phyloP scores from a whole-genome alignment of 805 yeast genomes.

The Wickerhamomyces xylosicus region DNA sequence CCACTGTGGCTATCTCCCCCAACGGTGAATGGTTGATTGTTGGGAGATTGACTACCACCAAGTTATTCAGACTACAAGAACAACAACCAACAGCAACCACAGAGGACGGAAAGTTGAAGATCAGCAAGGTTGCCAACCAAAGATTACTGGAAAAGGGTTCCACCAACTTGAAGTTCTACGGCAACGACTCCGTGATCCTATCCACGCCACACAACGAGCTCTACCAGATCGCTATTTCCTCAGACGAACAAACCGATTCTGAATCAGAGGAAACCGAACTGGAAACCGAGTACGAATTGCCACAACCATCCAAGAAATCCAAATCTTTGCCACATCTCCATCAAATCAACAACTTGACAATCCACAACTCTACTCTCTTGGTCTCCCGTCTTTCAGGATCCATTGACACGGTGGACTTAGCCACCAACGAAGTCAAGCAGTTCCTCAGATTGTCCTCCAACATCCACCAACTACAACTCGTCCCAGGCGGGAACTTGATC shows the following conservation, averaged over 20 bases:
- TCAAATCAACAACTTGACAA: slow-evolving; percentile 41
- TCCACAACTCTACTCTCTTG: slow-evolving; percentile 38
- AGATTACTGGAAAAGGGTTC: slow-evolving; percentile 39
- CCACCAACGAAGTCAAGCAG: slow-evolving; percentile 22
- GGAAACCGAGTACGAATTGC: slow-evolving; percentile 25
- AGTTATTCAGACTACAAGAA: slow-evolving; percentile 53
- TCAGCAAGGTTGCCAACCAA: slow-evolving; percentile 39
- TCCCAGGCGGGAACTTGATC: slow-evolving; percentile 37
- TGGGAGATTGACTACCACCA: slow-evolving; percentile 57
- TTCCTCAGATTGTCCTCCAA: slow-evolving; percentile 50
- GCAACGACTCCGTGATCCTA: slow-evolving; percentile 35
- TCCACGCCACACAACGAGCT: slow-evolving; percentile 57
- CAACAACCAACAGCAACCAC: too few relatives aligned
- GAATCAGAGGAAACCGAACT: slow-evolving; percentile 6
- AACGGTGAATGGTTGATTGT: slow-evolving; percentile 63
- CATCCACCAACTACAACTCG: slow-evolving; percentile 47
- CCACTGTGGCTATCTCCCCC: slow-evolving; percentile 53
- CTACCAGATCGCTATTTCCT: slow-evolving; percentile 27
- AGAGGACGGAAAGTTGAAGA: slow-evolving; percentile 27
- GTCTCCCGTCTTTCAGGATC: slow-evolving; percentile 57
- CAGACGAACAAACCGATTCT: slow-evolving; percentile 13
- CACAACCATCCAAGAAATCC: slow-evolving; percentile 25
- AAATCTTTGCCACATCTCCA: slow-evolving; percentile 37
- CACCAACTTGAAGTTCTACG: slow-evolving; percentile 38
- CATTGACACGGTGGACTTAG: slow-evolving; percentile 38